These are phyloP conservation scores for Tanacetum coccineum DNA, from an alignment of 129 eudicot species.

Conservation along the genomic window DNA sequence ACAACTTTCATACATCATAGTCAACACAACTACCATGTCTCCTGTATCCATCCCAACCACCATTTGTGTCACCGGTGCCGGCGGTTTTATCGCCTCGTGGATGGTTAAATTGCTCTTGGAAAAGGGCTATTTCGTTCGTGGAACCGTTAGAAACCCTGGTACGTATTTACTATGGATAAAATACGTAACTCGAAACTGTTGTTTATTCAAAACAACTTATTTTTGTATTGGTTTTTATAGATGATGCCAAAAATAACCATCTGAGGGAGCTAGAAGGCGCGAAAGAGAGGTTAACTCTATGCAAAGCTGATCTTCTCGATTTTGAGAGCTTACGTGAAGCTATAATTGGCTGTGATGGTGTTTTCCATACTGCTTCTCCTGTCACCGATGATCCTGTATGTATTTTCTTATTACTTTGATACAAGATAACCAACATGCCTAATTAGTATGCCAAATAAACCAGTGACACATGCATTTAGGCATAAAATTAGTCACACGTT, in stretches of 20 bases:
- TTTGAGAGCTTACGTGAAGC: constrained; percentile 79
- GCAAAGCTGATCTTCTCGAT: constrained; percentile 91
- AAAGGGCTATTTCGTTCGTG: constrained; percentile 74
- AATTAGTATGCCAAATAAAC: too few relatives aligned
- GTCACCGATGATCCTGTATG: constrained; percentile 93
- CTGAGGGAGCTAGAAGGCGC: constrained; percentile 91
- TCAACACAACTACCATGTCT: constrained; percentile 40
- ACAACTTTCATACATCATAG: too few relatives aligned
- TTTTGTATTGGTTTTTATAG: constrained; percentile 28
- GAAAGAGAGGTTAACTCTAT: constrained; percentile 68
- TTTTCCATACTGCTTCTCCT: constrained; percentile 96
- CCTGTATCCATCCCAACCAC: constrained; percentile 46
- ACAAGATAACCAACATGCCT: too few relatives aligned
- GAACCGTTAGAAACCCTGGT: constrained; percentile 98
- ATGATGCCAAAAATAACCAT: constrained; percentile 82
- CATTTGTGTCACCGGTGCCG: constrained; percentile 99
- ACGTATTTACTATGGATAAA: not conserved
- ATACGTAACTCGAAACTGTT: too few relatives aligned
- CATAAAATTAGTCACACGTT: too few relatives aligned
- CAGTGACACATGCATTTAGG: too few relatives aligned
- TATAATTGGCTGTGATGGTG: constrained; percentile 87
- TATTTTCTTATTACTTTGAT: not conserved
- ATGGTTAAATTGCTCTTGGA: constrained; percentile 86
- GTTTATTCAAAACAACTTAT: not conserved
- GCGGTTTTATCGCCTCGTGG: constrained; percentile 97